Base-by-base conservation (phyloP, 305 asterid species). In the Fraxinus latifolia region DNA sequence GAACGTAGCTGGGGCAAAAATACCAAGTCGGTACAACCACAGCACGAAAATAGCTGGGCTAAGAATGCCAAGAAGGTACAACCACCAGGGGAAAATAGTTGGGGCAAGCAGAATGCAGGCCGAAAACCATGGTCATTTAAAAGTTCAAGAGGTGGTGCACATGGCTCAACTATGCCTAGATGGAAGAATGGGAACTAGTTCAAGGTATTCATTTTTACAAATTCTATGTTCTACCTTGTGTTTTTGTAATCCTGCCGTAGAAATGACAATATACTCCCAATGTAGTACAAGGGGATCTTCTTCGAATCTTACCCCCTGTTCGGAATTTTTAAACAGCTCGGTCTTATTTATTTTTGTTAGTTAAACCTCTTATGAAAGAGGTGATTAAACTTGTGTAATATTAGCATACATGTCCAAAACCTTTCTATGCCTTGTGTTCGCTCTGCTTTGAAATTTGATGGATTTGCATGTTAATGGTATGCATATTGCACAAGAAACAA, bases 101-200 rank as follows among this genome's bases (percentile, higher is more conserved):
- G 88, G 86, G 88, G 72, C 5, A 87, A 85, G 83, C 86, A 82
- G 76, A 85, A 15, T 67, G 55, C 90, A 19, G 90, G 89, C 17
- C 79, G 84, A 79, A 86, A 87, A 82, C 42, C 93, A 0, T 90
- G 92, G 97, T 92, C 97, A 11, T 82, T 87, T 82, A 89, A 87
- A 88, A 88, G 93, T 74, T 82, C 91, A 23, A 88, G 92, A 85
- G 91, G 95, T 84, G 86, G 91, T 79, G 94, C 92, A 0, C 92
- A 90, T 34, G 97, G 94, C 77, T 92, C 95, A 5, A 93, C 96
- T 33, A 90, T 94, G 91, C 90, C 97, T 79, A 91, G 98, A 84
- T 89, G 96, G 9, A 87, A 87, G 80, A 53, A 42, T 21, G 33
- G 19, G 76, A 55, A 31, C 78, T 76, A 14, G 67, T 75, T 36